Conservation (phyloP, 2,329 filamentous ascomycete genomes). For the Claviceps sp. region DNA sequence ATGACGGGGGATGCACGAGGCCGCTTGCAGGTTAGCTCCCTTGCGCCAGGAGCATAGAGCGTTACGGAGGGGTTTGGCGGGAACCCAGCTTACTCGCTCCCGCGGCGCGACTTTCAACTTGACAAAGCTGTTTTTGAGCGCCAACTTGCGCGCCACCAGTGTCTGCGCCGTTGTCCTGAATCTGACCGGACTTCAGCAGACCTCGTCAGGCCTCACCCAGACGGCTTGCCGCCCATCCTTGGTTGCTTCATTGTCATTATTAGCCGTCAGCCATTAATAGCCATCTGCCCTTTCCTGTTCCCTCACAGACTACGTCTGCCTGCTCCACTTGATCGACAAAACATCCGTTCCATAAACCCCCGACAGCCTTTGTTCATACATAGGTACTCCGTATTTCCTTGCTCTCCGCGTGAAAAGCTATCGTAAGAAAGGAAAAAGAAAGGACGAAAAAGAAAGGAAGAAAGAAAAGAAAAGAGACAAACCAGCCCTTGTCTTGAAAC, state of each 20-base stretch:
- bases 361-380: conserved; percentile 4
- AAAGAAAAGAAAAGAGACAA: background rate
- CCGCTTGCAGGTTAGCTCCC: background rate
- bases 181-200: background rate
- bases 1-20: background rate
- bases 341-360: conserved; percentile 10
- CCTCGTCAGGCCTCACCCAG: no score
- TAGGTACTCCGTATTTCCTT: background rate
- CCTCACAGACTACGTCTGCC: background rate
- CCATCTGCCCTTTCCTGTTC: background rate
- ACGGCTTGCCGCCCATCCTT: background rate
- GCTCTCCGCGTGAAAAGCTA: conserved; percentile 4
- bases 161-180: background rate
- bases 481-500: background rate
- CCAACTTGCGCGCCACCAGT: background rate
- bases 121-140: background rate
- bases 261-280: background rate
- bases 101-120: background rate
- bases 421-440: background rate
- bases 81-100: no score
- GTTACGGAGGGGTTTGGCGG: no score
- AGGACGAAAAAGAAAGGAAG: background rate
- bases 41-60: background rate
- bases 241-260: background rate
- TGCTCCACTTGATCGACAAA: conserved; percentile 20